Conservation (phyloP, 371 early-diverging fungal genomes). For the Capillidium rhysosporum region DNA sequence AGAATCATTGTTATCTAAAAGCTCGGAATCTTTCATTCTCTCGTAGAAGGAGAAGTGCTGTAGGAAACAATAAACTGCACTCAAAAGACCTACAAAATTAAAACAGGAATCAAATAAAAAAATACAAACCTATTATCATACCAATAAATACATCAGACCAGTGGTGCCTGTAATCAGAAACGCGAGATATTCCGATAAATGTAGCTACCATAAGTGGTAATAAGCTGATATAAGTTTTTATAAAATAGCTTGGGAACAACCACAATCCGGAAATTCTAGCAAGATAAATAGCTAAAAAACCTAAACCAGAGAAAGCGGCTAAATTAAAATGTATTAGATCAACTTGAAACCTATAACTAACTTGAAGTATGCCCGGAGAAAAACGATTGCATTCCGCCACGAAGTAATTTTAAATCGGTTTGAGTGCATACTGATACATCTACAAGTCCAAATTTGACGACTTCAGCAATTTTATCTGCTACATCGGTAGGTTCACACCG, state of each 20-base stretch:
- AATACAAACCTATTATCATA: slow-evolving; percentile 11
- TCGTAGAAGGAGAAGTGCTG: too few species aligned
- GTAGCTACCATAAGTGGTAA: slow-evolving; percentile 38
- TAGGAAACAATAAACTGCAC: too few species aligned
- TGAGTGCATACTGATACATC: slow-evolving; percentile 36
- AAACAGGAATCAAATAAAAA: too few species aligned
- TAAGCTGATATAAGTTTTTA: slow-evolving; percentile 31
- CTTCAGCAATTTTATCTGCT: slow-evolving; percentile 6
- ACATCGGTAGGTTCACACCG: slow-evolving; percentile 42
- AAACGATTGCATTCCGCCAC: slow-evolving; percentile 77
- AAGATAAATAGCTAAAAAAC: slow-evolving; percentile 42
- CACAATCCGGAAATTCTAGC: slow-evolving; percentile 48
- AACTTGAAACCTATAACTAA: slow-evolving; percentile 9
- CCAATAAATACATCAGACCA: slow-evolving; percentile 65
- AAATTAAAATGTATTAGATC: neutral
- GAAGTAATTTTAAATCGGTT: slow-evolving; percentile 22
- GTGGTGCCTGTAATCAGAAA: slow-evolving; percentile 63
- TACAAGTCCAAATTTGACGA: slow-evolving; percentile 27
- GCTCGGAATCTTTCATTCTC: too few species aligned
- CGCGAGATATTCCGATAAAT: slow-evolving; percentile 47
- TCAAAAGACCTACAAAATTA: too few species aligned
- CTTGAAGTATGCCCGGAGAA: slow-evolving; percentile 86
- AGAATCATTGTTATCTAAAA: too few species aligned
- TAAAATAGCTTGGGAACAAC: slow-evolving; percentile 35
- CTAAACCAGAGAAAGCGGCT: slow-evolving; percentile 55